phyloP scores from a whole-genome alignment of 1,284 basidiomycete genomes.

The Rhodotorula glutinis region DNA sequence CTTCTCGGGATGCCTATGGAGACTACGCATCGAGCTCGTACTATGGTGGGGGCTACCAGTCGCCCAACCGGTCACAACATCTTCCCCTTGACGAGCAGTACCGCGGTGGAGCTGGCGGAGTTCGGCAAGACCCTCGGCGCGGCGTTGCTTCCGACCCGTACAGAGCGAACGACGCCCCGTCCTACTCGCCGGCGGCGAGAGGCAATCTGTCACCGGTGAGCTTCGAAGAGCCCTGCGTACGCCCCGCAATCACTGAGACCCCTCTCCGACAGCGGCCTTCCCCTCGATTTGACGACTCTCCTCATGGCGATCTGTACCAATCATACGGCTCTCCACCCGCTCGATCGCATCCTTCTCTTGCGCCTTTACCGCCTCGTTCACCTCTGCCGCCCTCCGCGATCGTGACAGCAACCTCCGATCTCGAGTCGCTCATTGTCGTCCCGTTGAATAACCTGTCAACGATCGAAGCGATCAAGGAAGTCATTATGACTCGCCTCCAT shows the following conservation, averaged over 20 bases:
- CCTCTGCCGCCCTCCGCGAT: slow-evolving; percentile 51
- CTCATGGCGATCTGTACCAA: not conserved
- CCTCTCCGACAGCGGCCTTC: not conserved
- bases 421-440: slow-evolving; percentile 72
- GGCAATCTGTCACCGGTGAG: not conserved
- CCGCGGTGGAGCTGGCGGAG: not conserved
- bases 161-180: not conserved
- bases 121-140: not conserved
- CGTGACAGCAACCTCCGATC: slow-evolving; percentile 73
- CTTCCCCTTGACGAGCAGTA: too few species aligned
- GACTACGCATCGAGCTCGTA: too few species aligned
- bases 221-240: too few species aligned
- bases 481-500: slow-evolving; percentile 77
- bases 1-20: too few species aligned
- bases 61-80: too few species aligned
- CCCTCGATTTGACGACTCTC: not conserved
- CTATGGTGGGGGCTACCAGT: too few species aligned
- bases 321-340: slow-evolving; percentile 4
- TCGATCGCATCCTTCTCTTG: not conserved
- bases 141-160: not conserved
- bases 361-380: not conserved
- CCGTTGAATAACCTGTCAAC: slow-evolving; percentile 69
- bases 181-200: not conserved
- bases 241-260: too few species aligned
- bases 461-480: slow-evolving; percentile 72